Evolutionary conservation across 495 filamentous ascomycete genomes (phyloP).

Genomic region (Hyaloscypha hepaticicola): DNA sequence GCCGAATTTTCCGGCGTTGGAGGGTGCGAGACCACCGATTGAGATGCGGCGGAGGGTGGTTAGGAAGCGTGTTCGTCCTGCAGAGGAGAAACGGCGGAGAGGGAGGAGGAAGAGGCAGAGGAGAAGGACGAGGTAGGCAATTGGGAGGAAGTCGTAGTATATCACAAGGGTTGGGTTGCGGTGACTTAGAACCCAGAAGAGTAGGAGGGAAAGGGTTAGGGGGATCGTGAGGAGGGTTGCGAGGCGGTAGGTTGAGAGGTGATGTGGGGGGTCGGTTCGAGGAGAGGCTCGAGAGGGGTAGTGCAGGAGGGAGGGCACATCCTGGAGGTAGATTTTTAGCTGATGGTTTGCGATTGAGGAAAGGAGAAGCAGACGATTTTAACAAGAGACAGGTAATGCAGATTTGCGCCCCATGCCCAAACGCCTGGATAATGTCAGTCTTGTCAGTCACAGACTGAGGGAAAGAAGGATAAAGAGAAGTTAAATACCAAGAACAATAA

Average conservation of each 20-base stretch:
- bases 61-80: slow-evolving; percentile 75
- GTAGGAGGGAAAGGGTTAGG: slow-evolving; percentile 63
- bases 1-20: slow-evolving; percentile 84
- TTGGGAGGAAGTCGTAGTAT: slow-evolving; percentile 75
- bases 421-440: slow-evolving; percentile 55
- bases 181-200: slow-evolving; percentile 81
- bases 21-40: slow-evolving; percentile 76
- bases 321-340: slow-evolving; percentile 41
- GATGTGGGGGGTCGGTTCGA: slow-evolving; percentile 64
- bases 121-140: slow-evolving; percentile 72
- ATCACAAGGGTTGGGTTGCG: slow-evolving; percentile 65
- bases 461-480: background rate
- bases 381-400: slow-evolving; percentile 71
- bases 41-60: slow-evolving; percentile 67
- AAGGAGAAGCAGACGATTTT: slow-evolving; percentile 60
- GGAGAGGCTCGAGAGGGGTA: slow-evolving; percentile 66
- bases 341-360: background rate
- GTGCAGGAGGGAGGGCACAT: slow-evolving; percentile 75
- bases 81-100: slow-evolving; percentile 63
- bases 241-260: slow-evolving; percentile 79
- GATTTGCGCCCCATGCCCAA: slow-evolving; percentile 88
- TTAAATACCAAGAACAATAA: slow-evolving; percentile 71
- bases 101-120: slow-evolving; percentile 69
- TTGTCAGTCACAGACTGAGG: background rate
- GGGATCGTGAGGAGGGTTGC: slow-evolving; percentile 71